Evolutionary conservation across 176 grass and related monocot genomes (phyloP).

Genomic region (Oryza meridionalis): DNA sequence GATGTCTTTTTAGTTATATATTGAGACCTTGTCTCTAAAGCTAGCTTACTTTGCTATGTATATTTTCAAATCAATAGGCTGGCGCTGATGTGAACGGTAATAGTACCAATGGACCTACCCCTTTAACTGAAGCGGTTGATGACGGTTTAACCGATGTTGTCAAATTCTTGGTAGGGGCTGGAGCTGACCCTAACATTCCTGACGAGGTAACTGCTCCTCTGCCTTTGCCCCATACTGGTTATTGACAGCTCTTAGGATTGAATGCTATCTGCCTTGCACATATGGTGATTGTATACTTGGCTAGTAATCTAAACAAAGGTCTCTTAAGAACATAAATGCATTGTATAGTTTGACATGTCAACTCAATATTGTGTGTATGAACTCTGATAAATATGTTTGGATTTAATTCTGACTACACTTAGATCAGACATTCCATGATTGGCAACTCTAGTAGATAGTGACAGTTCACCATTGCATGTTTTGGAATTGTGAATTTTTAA

Average conservation of each 20-base stretch:
- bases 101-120: constrained; percentile 14
- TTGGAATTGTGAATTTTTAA: neutral
- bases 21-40: constrained; percentile 5
- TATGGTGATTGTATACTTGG: neutral
- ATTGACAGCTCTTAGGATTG: neutral
- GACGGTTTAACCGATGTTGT: constrained; percentile 42
- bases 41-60: neutral
- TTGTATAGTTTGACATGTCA: neutral
- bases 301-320: neutral
- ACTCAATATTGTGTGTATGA: neutral
- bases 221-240: neutral
- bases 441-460: neutral
- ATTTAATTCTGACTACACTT: constrained; percentile 4
- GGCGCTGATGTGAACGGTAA: constrained; percentile 52
- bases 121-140: constrained; percentile 38
- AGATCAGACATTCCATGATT: neutral
- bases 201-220: constrained; percentile 29
- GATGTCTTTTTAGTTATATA: neutral
- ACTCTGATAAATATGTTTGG: neutral
- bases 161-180: constrained; percentile 46
- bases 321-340: constrained; percentile 3
- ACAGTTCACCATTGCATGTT: neutral
- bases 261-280: neutral
- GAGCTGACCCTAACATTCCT: constrained; percentile 50
- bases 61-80: constrained; percentile 36